These are phyloP conservation scores for Cocos nucifera DNA, from an alignment of 176 grass and related monocot genomes.

Conservation along the genomic window DNA sequence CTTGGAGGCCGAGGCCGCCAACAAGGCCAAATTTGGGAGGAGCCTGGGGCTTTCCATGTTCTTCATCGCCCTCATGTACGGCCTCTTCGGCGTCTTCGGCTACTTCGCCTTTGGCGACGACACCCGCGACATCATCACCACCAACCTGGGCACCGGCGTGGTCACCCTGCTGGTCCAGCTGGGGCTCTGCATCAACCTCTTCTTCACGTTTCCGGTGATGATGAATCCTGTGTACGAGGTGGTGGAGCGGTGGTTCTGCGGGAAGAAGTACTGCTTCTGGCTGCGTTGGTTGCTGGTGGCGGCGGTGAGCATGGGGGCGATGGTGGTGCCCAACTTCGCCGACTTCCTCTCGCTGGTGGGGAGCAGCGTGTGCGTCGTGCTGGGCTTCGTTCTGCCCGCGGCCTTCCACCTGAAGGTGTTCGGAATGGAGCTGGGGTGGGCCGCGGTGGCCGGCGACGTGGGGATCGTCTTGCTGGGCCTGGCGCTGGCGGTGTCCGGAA, in stretches of 20 bases:
- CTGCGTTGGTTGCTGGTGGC: constrained; percentile 68
- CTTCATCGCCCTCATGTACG: constrained; percentile 76
- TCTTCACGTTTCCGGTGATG: constrained; percentile 95
- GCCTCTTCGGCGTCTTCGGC: constrained; percentile 76
- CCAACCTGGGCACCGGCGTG: constrained; percentile 77
- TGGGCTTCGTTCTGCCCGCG: constrained; percentile 79
- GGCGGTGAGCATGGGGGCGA: constrained; percentile 50
- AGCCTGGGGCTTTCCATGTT: constrained; percentile 74
- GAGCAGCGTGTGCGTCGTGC: constrained; percentile 85
- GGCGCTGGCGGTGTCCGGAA: constrained; percentile 53
- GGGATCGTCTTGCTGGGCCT: constrained; percentile 41
- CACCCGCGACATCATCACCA: constrained; percentile 94
- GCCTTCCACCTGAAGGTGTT: constrained; percentile 82
- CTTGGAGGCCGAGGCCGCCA: constrained; percentile 64
- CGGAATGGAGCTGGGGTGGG: constrained; percentile 38
- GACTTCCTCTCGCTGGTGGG: constrained; percentile 93
- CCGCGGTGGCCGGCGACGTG: constrained; percentile 27
- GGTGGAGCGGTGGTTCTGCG: constrained; percentile 63
- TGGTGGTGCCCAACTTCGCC: constrained; percentile 84
- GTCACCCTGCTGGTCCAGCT: constrained; percentile 74
- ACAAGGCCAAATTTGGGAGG: constrained; percentile 64
- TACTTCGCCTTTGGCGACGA: constrained; percentile 80
- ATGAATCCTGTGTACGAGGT: constrained; percentile 98
- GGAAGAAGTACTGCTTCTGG: constrained; percentile 73
- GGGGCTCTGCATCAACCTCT: constrained; percentile 94